Evolutionary conservation across 2,329 filamentous ascomycete genomes (phyloP).

Genomic region (Phyllosticta ampelicida): DNA sequence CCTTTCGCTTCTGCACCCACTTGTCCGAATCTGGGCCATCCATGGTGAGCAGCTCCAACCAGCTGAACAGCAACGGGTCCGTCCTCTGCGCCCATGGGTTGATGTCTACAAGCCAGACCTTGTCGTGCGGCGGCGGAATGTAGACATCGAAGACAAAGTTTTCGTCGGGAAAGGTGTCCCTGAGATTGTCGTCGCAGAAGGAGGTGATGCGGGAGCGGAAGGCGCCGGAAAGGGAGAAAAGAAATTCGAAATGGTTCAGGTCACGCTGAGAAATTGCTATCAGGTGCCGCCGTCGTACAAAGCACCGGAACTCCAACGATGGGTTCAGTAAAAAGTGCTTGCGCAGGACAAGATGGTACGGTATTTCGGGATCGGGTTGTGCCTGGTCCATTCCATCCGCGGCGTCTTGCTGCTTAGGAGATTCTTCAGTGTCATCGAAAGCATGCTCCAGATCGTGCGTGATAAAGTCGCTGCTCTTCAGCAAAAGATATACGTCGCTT

Average conservation of each 20-base stretch:
- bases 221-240: constrained; percentile 54
- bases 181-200: constrained; percentile 67
- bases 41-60: constrained; percentile 73
- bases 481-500: constrained; percentile 84
- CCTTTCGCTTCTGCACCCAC: not conserved
- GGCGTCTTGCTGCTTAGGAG: too few species aligned
- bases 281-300: constrained; percentile 72
- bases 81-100: constrained; percentile 90
- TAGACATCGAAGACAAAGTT: constrained; percentile 91
- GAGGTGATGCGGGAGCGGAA: constrained; percentile 58
- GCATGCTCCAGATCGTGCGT: constrained; percentile 90
- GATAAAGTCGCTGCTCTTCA: constrained; percentile 91
- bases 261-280: constrained; percentile 83
- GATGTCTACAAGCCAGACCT: constrained; percentile 81
- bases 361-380: constrained; percentile 36
- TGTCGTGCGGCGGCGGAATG: constrained; percentile 62
- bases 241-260: constrained; percentile 79
- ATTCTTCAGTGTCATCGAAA: constrained; percentile 59
- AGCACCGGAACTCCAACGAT: constrained; percentile 88
- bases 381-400: not conserved
- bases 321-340: constrained; percentile 85
- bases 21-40: constrained; percentile 42
- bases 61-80: constrained; percentile 79
- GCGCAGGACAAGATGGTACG: constrained; percentile 72
- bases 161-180: constrained; percentile 69